Percentiles rank a stretch among this genome's conserved stretches.
Conservation (phyloP, 805 yeast species). For the Wickerhamomyces chaumierensis region DNA sequence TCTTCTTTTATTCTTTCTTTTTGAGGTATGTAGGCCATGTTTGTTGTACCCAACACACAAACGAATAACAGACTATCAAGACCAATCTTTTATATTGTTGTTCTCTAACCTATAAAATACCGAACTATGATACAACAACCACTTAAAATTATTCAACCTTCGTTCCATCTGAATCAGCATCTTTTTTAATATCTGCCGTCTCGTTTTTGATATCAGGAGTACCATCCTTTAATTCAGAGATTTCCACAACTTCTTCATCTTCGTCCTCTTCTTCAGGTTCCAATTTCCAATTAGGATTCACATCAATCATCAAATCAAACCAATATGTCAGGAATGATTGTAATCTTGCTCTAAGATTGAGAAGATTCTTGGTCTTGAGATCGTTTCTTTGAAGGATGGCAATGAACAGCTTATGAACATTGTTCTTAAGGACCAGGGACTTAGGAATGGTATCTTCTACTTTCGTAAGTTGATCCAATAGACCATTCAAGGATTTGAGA, state of each 20-base stretch:
- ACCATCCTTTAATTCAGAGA: conserved; percentile 3
- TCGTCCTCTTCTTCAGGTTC: conserved; percentile 3
- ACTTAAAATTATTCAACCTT: not conserved
- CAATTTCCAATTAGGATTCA: conserved; percentile 20
- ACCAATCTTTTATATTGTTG: too few species aligned
- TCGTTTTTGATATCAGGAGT: not conserved
- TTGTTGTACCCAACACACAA: too few species aligned
- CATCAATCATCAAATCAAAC: conserved; percentile 18
- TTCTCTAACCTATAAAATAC: too few species aligned
- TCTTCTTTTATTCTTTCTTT: too few species aligned
- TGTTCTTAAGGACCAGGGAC: conserved; percentile 21
- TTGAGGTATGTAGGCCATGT: too few species aligned
- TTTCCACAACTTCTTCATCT: conserved; percentile 6
- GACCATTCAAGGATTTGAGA: conserved; percentile 12
- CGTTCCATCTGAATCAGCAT: too few species aligned
- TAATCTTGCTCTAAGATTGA: conserved; percentile 10
- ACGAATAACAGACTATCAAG: too few species aligned
- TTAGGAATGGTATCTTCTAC: conserved; percentile 15
- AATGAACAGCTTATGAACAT: conserved; percentile 22
- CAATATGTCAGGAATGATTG: conserved; percentile 11
- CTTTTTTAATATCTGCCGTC: not conserved
- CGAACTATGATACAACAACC: not conserved
- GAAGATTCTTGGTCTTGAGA: conserved; percentile 7
- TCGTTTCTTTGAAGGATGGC: conserved; percentile 27
- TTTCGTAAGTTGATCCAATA: conserved; percentile 15